A percentile compares a stretch with the other conserved stretches of the same genome.
Conservation (phyloP, 495 filamentous ascomycete species). For the Gamarada debralockiae region DNA sequence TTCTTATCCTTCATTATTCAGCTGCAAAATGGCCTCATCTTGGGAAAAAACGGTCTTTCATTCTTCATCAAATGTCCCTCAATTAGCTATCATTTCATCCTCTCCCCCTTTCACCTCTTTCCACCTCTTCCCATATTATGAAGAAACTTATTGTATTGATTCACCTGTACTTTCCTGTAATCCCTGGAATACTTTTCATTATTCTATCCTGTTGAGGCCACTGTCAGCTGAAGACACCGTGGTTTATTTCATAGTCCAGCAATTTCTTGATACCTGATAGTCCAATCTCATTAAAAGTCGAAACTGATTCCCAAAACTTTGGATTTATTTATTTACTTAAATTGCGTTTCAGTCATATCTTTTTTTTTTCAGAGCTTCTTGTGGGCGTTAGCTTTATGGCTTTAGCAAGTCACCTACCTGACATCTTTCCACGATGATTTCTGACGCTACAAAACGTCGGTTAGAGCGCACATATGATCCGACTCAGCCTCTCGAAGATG, state of each 20-base stretch:
- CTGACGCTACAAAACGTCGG: constrained; percentile 8
- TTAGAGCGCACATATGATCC: constrained; percentile 5
- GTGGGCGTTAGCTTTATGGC: neutral
- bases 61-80: constrained; percentile 14
- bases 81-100: constrained; percentile 18
- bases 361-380: constrained; percentile 1
- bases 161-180: too few species aligned
- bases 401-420: constrained; percentile 6
- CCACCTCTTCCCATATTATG: neutral
- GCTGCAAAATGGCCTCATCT: neutral
- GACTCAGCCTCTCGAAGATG: neutral
- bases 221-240: neutral
- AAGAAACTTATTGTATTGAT: too few species aligned
- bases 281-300: too few species aligned
- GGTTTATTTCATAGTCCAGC: neutral
- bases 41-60: neutral
- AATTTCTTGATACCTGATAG: neutral
- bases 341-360: neutral
- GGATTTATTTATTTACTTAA: too few species aligned
- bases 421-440: neutral
- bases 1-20: neutral
- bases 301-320: too few species aligned
- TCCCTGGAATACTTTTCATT: too few species aligned
- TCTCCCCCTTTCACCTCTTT: neutral
- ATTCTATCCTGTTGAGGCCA: too few species aligned